phyloP scores from a whole-genome alignment of 108 stramenopile species.

The Schizochytrium sp. region DNA sequence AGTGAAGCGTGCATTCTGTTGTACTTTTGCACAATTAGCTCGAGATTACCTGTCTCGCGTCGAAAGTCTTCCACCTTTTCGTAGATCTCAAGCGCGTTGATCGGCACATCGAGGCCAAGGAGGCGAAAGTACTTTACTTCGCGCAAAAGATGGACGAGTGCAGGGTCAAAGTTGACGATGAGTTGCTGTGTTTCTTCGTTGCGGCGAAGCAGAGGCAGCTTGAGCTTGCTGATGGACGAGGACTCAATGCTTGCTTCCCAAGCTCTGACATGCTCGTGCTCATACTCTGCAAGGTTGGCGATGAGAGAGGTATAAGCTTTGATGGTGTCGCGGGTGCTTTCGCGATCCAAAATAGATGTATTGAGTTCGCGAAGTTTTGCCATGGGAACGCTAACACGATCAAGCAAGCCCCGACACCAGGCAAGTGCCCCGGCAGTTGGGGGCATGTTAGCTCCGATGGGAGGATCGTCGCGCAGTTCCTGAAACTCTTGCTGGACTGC shows the following conservation, averaged over 20 bases:
- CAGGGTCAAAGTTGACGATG: slow-evolving; percentile 42
- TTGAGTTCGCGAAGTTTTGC: slow-evolving; percentile 31
- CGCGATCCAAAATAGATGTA: slow-evolving; percentile 31
- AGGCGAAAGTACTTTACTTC: slow-evolving; percentile 51
- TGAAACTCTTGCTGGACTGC: slow-evolving; percentile 29
- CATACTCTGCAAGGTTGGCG: slow-evolving; percentile 34
- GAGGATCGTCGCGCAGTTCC: slow-evolving; percentile 10
- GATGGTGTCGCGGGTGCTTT: slow-evolving; percentile 36
- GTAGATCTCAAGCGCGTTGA: slow-evolving; percentile 34
- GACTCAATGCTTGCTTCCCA: slow-evolving; percentile 37
- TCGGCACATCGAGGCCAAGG: slow-evolving; percentile 33
- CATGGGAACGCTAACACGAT: slow-evolving; percentile 35
- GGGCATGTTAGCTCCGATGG: slow-evolving; percentile 31
- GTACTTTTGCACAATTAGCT: slow-evolving; percentile 36
- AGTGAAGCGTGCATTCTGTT: slow-evolving; percentile 36
- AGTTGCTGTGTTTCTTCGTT: slow-evolving; percentile 1
- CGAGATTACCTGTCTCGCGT: slow-evolving; percentile 37
- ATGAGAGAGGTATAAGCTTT: slow-evolving; percentile 32
- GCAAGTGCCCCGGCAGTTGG: slow-evolving; percentile 42
- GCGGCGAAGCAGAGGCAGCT: slow-evolving; percentile 29
- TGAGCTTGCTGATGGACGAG: slow-evolving; percentile 33
- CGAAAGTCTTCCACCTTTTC: slow-evolving; percentile 29
- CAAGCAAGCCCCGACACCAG: slow-evolving; percentile 37
- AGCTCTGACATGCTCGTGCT: slow-evolving; percentile 27
- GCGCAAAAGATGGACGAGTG: slow-evolving; percentile 35